Evolutionary conservation across 108 stramenopile genomes (phyloP), one percentile per base, ranked within the genome.

Genomic region (Epithemia pelagica): DNA sequence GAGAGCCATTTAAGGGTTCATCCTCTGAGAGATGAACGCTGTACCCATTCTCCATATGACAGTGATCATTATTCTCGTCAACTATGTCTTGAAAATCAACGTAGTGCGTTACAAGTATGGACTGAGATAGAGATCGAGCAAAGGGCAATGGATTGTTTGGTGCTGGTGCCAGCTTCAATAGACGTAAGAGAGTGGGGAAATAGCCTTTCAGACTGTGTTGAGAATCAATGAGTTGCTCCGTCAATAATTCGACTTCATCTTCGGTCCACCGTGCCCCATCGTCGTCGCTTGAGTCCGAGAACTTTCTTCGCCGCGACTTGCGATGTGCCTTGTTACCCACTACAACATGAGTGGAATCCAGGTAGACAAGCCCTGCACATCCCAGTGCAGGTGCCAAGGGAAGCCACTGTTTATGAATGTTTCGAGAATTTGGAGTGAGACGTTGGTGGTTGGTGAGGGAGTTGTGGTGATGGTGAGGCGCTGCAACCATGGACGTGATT

Each of bases 341-440:
- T 5, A 46, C 37, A 15, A 15, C 37, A 46, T 46, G 37, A 15
- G 37, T 32, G n/a, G 61, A 59, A 53, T 76, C 74, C 58, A 79
- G 54, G 27, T 71, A 71, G 15, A 72, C 24, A 22, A 85, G 60
- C 20, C 80, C 84, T 1, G 71, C 74, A 52, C 74, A 71, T 2
- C 78, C 79, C 57, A 85, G 51, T 26, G 80, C 84, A n/a, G 80
- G 78, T 58, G 69, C 59, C 1, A 85, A 66, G 15, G 78, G 81
- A 22, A 82, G 51, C 80, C 78, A 82, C 1, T 73, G 70, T 55
- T 74, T 59, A 72, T 79, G 78, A 32, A 85, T 61, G 59, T 85
- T 81, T 1, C 80, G 74, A 5, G 80, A 82, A 62, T 85, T 85
- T 65, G 84, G 76, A 25, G 84, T 85, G 52, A 79, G 54, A 1